These are phyloP conservation scores for Citrullus mucosospermus DNA, from an alignment of 306 rosid species.

Conservation along the genomic window DNA sequence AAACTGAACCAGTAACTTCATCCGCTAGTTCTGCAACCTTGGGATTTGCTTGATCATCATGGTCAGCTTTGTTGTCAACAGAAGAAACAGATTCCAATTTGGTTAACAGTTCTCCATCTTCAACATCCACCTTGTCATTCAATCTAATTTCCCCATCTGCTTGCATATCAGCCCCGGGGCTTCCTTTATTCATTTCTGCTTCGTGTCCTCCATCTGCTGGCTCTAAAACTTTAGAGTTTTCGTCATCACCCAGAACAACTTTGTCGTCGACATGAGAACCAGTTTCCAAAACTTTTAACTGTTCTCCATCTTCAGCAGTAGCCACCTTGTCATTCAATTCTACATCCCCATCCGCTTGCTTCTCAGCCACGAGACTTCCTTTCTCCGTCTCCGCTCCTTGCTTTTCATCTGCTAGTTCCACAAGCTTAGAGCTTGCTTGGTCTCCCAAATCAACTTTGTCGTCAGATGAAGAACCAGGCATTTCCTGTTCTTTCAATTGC, in stretches of 20 bases:
- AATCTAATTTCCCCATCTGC: constrained; percentile 6
- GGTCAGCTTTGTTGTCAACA: background rate
- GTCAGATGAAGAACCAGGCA: background rate
- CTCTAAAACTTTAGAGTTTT: constrained; percentile 13
- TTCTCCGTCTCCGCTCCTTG: background rate
- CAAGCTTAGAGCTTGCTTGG: constrained; percentile 12
- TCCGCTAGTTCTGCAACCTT: constrained; percentile 12
- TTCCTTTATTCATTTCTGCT: background rate
- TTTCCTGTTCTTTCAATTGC: background rate
- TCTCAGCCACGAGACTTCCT: constrained; percentile 7
- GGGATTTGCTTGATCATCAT: constrained; percentile 9
- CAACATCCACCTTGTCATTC: constrained; percentile 14
- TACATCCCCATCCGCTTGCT: constrained; percentile 1
- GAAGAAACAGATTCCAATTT: background rate
- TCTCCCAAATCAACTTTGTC: background rate
- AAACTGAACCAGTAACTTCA: background rate
- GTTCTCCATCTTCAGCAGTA: constrained; percentile 5
- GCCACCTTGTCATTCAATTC: constrained; percentile 16
- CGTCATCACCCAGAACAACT: background rate
- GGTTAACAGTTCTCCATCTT: background rate
- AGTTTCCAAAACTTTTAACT: background rate
- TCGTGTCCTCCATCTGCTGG: constrained; percentile 4
- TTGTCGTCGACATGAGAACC: background rate
- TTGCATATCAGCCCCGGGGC: constrained; percentile 4
- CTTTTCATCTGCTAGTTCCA: constrained; percentile 9